A percentile compares a stretch with the other conserved stretches of the same genome.
Conservation (phyloP, 345 rosid species). For the Angophora floribunda region DNA sequence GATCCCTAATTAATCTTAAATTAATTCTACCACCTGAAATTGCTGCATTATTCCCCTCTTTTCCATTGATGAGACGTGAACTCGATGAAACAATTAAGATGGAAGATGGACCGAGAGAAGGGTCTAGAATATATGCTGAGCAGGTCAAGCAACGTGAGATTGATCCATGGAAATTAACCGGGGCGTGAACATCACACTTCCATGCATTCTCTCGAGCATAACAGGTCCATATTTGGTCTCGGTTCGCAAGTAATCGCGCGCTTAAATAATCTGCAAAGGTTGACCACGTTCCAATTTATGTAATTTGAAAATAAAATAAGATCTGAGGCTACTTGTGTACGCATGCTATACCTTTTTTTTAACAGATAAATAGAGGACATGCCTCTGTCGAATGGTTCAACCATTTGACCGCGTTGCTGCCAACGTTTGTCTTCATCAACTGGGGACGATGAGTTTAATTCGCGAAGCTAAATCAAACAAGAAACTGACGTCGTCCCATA, state of each 20-base stretch:
- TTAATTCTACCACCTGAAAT: not conserved
- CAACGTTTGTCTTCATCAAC: fast-evolving
- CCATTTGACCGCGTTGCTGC: not conserved
- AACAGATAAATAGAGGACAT: not conserved
- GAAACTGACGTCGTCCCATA: not conserved
- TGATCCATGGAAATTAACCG: not conserved
- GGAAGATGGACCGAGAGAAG: not conserved
- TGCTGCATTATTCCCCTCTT: not conserved
- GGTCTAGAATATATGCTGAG: not conserved
- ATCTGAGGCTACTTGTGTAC: not conserved
- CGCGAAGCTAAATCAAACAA: not conserved
- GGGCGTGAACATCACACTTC: not conserved
- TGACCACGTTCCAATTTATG: not conserved
- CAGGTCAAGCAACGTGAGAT: not conserved
- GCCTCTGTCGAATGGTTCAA: not conserved
- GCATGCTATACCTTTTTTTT: not conserved
- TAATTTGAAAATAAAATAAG: not conserved
- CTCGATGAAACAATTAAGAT: not conserved
- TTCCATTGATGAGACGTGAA: not conserved
- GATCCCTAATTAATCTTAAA: not conserved
- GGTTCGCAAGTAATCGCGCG: not conserved
- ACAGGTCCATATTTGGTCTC: not conserved
- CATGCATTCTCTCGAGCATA: not conserved
- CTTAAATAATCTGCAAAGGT: not conserved
- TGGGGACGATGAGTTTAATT: not conserved